Evolutionary conservation across 768 basidiomycete genomes (phyloP).

Genomic region (Termitomyces sp.): DNA sequence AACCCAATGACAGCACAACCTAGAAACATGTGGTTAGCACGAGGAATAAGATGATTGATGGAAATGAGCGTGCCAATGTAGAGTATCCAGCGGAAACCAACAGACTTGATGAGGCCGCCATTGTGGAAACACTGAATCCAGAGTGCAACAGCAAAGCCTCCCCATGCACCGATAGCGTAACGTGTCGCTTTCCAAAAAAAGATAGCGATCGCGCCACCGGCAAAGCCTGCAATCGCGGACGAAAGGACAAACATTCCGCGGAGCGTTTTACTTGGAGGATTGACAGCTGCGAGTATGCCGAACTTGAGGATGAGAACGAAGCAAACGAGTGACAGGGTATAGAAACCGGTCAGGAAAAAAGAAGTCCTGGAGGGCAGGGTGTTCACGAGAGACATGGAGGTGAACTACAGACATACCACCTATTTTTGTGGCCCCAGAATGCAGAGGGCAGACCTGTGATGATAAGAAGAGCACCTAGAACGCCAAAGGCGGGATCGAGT

Average conservation of each 20-base stretch:
- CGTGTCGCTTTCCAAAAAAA: constrained; percentile 91
- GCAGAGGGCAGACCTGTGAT: constrained; percentile 85
- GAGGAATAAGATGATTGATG: constrained; percentile 4
- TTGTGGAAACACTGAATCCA: constrained; percentile 83
- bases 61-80: constrained; percentile 58
- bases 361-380: constrained; percentile 58
- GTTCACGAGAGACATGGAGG: constrained; percentile 10
- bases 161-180: constrained; percentile 79
- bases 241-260: constrained; percentile 90
- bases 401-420: constrained; percentile 57
- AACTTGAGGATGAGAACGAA: constrained; percentile 84
- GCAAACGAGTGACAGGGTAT: constrained; percentile 80
- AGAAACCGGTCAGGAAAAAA: constrained; percentile 90
- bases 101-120: constrained; percentile 72
- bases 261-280: constrained; percentile 70
- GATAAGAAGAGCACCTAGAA: constrained; percentile 83
- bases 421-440: constrained; percentile 91
- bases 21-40: constrained; percentile 25
- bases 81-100: constrained; percentile 85
- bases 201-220: constrained; percentile 80
- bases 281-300: constrained; percentile 79
- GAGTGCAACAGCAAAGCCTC: constrained; percentile 81
- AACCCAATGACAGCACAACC: constrained; percentile 74
- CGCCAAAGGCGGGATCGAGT: constrained; percentile 85
- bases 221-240: constrained; percentile 70